phyloP scores from a whole-genome alignment of 768 basidiomycete species.

The Dictyophora rubrovolvata region DNA sequence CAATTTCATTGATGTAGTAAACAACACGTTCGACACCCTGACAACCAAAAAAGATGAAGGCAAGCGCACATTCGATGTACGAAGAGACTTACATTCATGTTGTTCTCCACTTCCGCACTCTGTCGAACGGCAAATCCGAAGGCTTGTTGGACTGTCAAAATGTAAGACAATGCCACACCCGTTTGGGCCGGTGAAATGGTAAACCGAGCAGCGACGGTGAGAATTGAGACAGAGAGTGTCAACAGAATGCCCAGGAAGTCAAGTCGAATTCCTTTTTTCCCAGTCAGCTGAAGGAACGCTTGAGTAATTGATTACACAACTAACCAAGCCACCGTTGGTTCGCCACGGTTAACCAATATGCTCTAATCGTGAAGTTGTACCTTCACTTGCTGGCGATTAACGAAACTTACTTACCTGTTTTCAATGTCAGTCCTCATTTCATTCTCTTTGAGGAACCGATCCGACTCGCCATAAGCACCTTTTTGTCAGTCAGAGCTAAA shows the following conservation, averaged over 20 bases:
- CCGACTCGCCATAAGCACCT: conserved; percentile 64
- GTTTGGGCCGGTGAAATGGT: conserved; percentile 72
- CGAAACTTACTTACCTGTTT: conserved; percentile 45
- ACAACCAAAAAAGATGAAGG: neutral
- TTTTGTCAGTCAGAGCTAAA: neutral
- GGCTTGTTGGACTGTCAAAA: conserved; percentile 65
- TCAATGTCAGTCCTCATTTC: conserved; percentile 69
- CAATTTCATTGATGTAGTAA: conserved; percentile 69
- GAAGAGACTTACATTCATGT: conserved; percentile 52
- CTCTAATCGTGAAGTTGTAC: conserved; percentile 28
- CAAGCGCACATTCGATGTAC: conserved; percentile 16
- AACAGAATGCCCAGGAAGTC: conserved; percentile 70
- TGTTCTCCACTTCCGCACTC: conserved; percentile 80
- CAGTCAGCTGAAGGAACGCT: conserved; percentile 50
- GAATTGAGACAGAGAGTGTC: conserved; percentile 69
- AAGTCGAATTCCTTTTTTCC: conserved; percentile 54
- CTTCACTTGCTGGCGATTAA: neutral
- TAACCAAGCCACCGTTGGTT: conserved; percentile 53
- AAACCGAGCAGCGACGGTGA: conserved; percentile 66
- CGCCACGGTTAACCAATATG: conserved; percentile 78
- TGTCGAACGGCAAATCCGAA: conserved; percentile 74
- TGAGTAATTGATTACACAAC: conserved; percentile 13
- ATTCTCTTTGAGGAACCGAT: conserved; percentile 71
- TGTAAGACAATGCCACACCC: conserved; percentile 68
- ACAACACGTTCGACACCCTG: conserved; percentile 70